Evolutionary conservation across 176 grass and related monocot species (phyloP).

Genomic region (Avena sativa): DNA sequence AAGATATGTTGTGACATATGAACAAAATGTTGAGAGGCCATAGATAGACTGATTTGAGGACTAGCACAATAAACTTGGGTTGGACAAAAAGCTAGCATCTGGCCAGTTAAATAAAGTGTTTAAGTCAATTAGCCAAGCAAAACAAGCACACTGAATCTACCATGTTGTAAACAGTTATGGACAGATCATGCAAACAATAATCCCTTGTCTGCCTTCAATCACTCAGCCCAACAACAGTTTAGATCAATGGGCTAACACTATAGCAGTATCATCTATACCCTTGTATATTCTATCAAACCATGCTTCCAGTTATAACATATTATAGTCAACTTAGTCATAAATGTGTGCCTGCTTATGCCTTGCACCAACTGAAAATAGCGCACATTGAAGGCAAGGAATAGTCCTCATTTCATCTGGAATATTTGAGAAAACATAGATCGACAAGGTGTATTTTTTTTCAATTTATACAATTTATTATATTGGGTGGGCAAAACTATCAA

Average conservation of each 20-base stretch:
- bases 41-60: conserved; percentile 11
- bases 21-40: neutral
- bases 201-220: neutral
- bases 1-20: conserved; percentile 5
- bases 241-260: neutral
- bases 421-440: neutral
- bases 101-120: neutral
- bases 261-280: neutral
- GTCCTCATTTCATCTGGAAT: neutral
- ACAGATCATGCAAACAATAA: neutral
- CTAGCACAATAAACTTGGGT: neutral
- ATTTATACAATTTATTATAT: conserved; percentile 17
- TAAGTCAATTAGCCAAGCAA: neutral
- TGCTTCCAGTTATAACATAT: neutral
- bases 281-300: neutral
- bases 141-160: neutral
- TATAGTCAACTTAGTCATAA: conserved; percentile 15
- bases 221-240: neutral
- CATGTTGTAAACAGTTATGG: conserved; percentile 19
- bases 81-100: neutral
- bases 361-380: neutral
- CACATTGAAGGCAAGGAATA: neutral
- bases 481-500: neutral
- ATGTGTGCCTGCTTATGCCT: neutral
- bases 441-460: no score